A percentile compares a stretch with the other conserved stretches of the same genome.
phyloP scores from a whole-genome alignment of 1,139 yeast species.

The Sugiyamaella grinbergsii region DNA sequence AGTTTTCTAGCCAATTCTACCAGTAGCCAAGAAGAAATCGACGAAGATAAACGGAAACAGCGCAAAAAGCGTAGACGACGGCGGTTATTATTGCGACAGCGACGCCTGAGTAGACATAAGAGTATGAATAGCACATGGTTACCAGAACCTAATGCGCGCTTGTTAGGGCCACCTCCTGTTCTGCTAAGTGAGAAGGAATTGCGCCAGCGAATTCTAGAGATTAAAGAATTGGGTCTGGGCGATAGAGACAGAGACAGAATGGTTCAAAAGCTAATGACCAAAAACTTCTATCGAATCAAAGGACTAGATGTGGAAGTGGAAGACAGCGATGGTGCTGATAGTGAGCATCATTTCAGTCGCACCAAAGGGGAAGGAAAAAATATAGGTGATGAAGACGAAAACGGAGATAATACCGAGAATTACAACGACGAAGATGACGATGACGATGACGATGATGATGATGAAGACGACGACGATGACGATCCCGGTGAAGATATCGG shows the following conservation, averaged over 20 bases:
- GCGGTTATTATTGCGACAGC: conserved; percentile 8
- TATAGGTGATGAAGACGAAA: not conserved
- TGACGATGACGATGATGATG: conserved; percentile 33
- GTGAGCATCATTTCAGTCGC: not conserved
- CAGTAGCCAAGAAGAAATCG: conserved; percentile 20
- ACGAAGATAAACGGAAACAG: conserved; percentile 4
- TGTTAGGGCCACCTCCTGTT: conserved; percentile 13
- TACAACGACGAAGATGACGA: conserved; percentile 27
- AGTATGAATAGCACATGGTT: conserved; percentile 1
- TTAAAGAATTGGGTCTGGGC: conserved; percentile 51
- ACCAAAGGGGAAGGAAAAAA: too few species aligned
- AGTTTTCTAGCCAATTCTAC: not conserved
- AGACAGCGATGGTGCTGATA: conserved; percentile 6
- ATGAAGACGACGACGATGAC: conserved; percentile 33
- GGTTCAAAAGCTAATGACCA: conserved; percentile 79
- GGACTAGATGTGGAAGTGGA: conserved; percentile 25
- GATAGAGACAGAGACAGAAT: conserved; percentile 61
- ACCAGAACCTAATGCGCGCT: not conserved
- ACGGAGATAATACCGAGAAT: conserved; percentile 19
- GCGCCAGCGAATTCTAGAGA: conserved; percentile 58
- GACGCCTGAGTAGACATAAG: conserved; percentile 13
- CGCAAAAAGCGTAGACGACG: conserved; percentile 14
- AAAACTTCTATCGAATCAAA: conserved; percentile 55
- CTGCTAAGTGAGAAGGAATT: conserved; percentile 38
- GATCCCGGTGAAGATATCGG: conserved; percentile 27